Base-by-base conservation (phyloP, 2,329 filamentous ascomycete species). In the Colletotrichum eleusines region DNA sequence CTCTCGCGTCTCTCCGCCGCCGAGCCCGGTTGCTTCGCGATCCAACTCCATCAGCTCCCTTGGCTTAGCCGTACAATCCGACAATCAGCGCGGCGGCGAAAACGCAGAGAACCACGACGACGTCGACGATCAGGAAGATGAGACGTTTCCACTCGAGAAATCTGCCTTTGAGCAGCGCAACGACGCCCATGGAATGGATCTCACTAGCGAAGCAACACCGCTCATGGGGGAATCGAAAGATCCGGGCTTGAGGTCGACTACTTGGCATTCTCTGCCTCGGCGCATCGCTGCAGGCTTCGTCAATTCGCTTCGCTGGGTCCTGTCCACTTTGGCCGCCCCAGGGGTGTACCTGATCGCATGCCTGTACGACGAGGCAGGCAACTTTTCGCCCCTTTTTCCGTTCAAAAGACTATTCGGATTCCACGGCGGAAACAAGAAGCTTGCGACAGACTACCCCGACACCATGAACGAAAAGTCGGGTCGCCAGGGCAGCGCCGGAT, bases 331-430 rank as follows among this genome's bases (percentile, higher is more conserved):
- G 71, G 88, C 92, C 33, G 90, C 92, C 28, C 95, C 95, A 1
- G 93, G 91, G 23, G 88, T 94, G 60, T 98, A 95, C 81, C 82
- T 97, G 66, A 89, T 95, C 71, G 91, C 93, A 74, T 94, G 89
- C 78, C 92, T 98, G 76, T 95, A 93, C 82, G 91, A 97, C 77
- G 90, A 94, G 55, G 84, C 92, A 69, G 94, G 94, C 61, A 86
- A 86, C 61, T 97, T 97, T 79, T 92, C 94, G 63, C 89, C 94
- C n/a, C 82, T 96, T 69, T 83, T 90, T 59, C 94, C 94, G 69
- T 81, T 96, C 53, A 87, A 88, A 77, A 91, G 87, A 76, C 84
- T 95, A 33, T 87, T 89, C 72, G 86, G 87, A 60, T 75, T 81
- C 42, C 81, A 83, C 71, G 80, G 80, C 63, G 82, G 79, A 33